phyloP scores from a whole-genome alignment of 108 stramenopile species.

The Chaetoceros tenuissimus region DNA sequence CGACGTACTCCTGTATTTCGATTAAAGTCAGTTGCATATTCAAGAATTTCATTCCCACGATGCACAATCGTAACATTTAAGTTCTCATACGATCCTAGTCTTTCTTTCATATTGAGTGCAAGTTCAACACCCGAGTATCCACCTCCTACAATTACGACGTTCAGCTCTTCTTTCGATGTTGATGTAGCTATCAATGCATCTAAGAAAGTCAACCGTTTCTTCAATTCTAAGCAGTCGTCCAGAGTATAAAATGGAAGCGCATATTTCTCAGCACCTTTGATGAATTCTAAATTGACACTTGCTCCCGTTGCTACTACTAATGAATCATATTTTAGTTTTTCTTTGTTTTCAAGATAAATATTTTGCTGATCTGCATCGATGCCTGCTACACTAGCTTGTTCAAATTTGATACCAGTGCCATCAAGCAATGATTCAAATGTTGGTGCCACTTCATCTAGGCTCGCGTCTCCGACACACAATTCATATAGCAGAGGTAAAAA shows the following conservation, averaged over 20 bases:
- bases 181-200: slow-evolving; percentile 18
- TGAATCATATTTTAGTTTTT: slow-evolving; percentile 52
- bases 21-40: slow-evolving; percentile 37
- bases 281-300: slow-evolving; percentile 28
- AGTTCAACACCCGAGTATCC: slow-evolving; percentile 81
- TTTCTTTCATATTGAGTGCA: slow-evolving; percentile 39
- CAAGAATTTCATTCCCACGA: slow-evolving; percentile 28
- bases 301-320: slow-evolving; percentile 68
- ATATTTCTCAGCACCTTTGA: slow-evolving; percentile 56
- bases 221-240: slow-evolving; percentile 55
- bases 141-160: slow-evolving; percentile 69
- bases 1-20: slow-evolving; percentile 21
- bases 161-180: slow-evolving; percentile 11
- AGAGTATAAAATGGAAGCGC: slow-evolving; percentile 77
- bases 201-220: slow-evolving; percentile 32
- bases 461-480: slow-evolving; percentile 58
- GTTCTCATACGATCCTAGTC: slow-evolving; percentile 9
- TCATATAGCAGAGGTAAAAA: slow-evolving; percentile 86
- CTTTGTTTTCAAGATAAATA: not conserved
- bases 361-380: slow-evolving; percentile 24
- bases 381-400: slow-evolving; percentile 36
- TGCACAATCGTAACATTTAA: slow-evolving; percentile 36
- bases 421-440: slow-evolving; percentile 44
- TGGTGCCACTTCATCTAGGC: slow-evolving; percentile 49
- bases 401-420: slow-evolving; percentile 21